Evolutionary conservation across 805 yeast genomes (phyloP), one percentile per base, ranked within the genome.

Genomic region (Wickerhamiella cacticola): DNA sequence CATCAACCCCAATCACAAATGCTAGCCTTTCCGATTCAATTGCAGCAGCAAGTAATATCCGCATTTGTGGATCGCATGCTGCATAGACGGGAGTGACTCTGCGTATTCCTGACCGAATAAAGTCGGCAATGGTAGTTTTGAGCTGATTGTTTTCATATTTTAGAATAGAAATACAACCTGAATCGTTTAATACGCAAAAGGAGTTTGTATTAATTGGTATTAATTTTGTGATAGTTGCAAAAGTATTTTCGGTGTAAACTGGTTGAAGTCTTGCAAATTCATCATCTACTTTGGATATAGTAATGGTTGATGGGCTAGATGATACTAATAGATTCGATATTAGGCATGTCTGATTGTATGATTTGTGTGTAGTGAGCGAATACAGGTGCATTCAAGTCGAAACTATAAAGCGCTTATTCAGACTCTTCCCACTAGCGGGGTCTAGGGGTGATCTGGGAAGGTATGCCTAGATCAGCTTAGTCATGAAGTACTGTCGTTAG

Each of bases 1-100:
- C 60, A 19, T 63, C 68, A 3, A 69, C 55, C 29, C 77, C 75
- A 18, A 85, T 60, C 29, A 78, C 76, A 59, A 80, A 86, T 1
- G 82, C 77, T n/a, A 82, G 64, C 57, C 82, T 84, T 57, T 74
- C 76, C 52, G 72, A 74, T 60, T 89, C 96, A 3, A 87, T 60
- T 0, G 95, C 85, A 1, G 80, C 72, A 0, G 82, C 54, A 70
- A 85, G 67, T 2, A 79, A 54, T 3, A 94, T 85, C 46, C 96
- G 67, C 15, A 79, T 79, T 44, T 73, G 71, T 0, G 85, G 80
- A 60, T 88, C 96, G 0, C 76, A 74, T 0, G 78, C 74, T 10
- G 86, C 57, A 51, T 78, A 78, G 39, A 77, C 94, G 0, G 95
- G 95, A 0, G 82, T 68, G 0, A 79, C 62, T 53, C 95, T 68